Conservation (phyloP, 2,329 filamentous ascomycete species). For the Pseudocercospora fijiensis region DNA sequence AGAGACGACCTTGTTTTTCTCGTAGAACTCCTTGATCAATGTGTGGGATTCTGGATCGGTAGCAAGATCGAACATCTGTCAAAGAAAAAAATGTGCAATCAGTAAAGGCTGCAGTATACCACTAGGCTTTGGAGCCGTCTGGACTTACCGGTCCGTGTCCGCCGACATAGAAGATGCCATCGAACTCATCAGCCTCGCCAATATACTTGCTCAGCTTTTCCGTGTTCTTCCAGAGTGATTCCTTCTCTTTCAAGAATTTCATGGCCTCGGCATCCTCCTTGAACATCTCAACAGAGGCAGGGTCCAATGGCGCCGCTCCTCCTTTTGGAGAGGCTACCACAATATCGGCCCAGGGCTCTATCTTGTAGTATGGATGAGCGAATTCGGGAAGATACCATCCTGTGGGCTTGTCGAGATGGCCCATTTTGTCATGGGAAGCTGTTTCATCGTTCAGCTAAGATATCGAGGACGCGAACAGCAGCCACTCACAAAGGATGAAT, state of each 20-base stretch:
- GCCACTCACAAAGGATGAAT: constrained; percentile 11
- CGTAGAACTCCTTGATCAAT: constrained; percentile 63
- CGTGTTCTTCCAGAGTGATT: constrained; percentile 64
- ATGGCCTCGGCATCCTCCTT: constrained; percentile 35
- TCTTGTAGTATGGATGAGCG: constrained; percentile 43
- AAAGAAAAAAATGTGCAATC: too few species aligned
- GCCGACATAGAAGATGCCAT: constrained; percentile 61
- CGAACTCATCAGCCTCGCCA: constrained; percentile 60
- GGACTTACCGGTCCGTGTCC: constrained; percentile 61
- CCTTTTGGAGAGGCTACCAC: constrained; percentile 43
- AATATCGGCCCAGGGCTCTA: constrained; percentile 40
- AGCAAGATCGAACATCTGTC: constrained; percentile 69
- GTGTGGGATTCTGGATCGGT: constrained; percentile 57
- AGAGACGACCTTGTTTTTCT: constrained; percentile 60
- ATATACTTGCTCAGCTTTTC: constrained; percentile 57
- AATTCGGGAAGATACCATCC: constrained; percentile 64
- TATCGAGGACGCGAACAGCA: neutral
- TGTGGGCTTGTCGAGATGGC: constrained; percentile 52
- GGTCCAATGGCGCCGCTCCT: constrained; percentile 42
- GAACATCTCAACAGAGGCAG: constrained; percentile 34
- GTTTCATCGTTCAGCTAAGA: neutral
- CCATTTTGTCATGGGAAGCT: constrained; percentile 58
- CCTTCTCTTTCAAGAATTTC: constrained; percentile 52
- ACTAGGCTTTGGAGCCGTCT: too few species aligned
- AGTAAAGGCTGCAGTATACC: too few species aligned